Conservation (phyloP, 2,329 filamentous ascomycete species). For the Fusarium tricinctum region DNA sequence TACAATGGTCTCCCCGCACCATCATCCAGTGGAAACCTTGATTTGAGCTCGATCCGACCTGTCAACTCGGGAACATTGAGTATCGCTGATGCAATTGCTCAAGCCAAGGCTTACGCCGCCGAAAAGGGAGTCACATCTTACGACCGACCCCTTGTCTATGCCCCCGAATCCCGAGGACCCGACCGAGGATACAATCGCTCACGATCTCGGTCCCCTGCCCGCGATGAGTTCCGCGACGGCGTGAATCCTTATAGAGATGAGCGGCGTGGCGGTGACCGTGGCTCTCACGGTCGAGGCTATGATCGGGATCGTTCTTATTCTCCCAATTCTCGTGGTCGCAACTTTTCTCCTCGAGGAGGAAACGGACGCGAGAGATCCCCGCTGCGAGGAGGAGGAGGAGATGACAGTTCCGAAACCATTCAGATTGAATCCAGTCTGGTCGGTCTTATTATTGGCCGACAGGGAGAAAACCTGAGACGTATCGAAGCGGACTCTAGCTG, state of each 20-base stretch:
- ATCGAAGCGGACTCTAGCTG: constrained; percentile 87
- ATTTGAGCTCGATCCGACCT: constrained; percentile 84
- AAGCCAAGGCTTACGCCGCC: constrained; percentile 84
- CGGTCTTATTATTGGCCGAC: constrained; percentile 89
- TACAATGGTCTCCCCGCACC: constrained; percentile 73
- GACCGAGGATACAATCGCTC: constrained; percentile 71
- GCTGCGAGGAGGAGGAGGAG: constrained; percentile 62
- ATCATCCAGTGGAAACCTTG: constrained; percentile 80
- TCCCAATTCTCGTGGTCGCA: constrained; percentile 67
- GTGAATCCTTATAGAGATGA: constrained; percentile 90
- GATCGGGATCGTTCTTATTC: constrained; percentile 82
- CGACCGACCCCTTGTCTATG: constrained; percentile 67
- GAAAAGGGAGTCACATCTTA: constrained; percentile 80
- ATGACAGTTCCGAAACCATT: constrained; percentile 84
- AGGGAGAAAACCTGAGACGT: constrained; percentile 88
- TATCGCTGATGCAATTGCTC: constrained; percentile 86
- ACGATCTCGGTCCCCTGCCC: constrained; percentile 80
- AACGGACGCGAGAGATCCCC: constrained; percentile 73
- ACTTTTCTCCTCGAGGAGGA: constrained; percentile 71
- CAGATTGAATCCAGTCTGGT: constrained; percentile 89
- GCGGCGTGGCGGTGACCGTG: constrained; percentile 75
- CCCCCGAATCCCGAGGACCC: constrained; percentile 53
- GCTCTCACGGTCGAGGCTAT: constrained; percentile 51
- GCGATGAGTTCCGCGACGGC: constrained; percentile 80
- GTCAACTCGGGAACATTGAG: constrained; percentile 85